These are phyloP conservation scores for Phytomonas francai DNA, from an alignment of 208 protist species.

Conservation along the genomic window DNA sequence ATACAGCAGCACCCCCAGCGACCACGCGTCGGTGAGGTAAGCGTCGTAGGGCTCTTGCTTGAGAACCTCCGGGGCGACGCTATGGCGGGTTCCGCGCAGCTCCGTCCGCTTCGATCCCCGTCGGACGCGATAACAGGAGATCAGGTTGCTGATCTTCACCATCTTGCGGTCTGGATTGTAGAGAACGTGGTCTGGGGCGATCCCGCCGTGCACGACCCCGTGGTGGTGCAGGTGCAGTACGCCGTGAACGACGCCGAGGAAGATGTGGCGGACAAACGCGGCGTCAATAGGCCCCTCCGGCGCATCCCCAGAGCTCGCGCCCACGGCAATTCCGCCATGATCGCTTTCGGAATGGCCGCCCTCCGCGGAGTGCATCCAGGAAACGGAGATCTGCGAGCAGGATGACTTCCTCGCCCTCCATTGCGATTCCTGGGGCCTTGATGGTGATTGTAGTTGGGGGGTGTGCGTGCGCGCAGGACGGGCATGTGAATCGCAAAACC, in stretches of 20 bases:
- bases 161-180: constrained; percentile 42
- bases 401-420: not conserved
- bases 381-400: not conserved
- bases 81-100: constrained; percentile 72
- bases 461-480: no score
- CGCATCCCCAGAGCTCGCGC: not conserved
- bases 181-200: constrained; percentile 83
- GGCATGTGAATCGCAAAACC: not conserved
- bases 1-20: constrained; percentile 74
- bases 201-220: constrained; percentile 65
- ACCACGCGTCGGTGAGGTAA: constrained; percentile 75
- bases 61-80: constrained; percentile 80
- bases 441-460: not conserved
- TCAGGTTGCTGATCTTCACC: constrained; percentile 66
- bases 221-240: constrained; percentile 66
- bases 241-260: constrained; percentile 64
- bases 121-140: constrained; percentile 53
- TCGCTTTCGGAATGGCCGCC: not conserved
- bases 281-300: constrained; percentile 11
- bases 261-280: constrained; percentile 27
- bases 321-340: not conserved
- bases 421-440: not conserved
- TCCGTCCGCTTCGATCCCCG: constrained; percentile 37
- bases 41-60: constrained; percentile 60
- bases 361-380: not conserved